These are phyloP conservation scores for Trapa bicornis DNA, from an alignment of 345 rosid genomes.

Conservation along the genomic window DNA sequence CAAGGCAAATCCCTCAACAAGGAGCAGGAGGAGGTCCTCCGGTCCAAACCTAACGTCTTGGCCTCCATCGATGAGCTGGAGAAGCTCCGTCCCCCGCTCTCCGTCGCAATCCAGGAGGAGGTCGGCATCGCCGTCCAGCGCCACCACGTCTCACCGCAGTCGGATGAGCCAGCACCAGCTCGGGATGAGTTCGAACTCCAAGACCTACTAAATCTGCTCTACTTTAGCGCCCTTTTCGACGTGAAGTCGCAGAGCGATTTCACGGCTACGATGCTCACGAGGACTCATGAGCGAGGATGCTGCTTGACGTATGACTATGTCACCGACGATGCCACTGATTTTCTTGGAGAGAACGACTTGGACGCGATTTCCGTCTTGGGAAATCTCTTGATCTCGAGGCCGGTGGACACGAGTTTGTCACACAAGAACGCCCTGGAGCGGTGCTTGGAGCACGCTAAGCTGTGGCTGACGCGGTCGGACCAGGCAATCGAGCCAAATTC, in stretches of 20 bases:
- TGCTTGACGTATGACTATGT: conserved; percentile 88
- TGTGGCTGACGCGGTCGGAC: conserved; percentile 63
- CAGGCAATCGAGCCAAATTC: conserved; percentile 42
- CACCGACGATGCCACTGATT: conserved; percentile 86
- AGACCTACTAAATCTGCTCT: conserved; percentile 70
- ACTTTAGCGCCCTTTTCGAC: conserved; percentile 71
- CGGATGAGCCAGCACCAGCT: conserved; percentile 5
- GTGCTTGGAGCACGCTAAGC: conserved; percentile 64
- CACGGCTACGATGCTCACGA: conserved; percentile 61
- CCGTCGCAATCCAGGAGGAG: conserved; percentile 62
- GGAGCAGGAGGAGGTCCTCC: conserved; percentile 82
- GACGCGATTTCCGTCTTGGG: conserved; percentile 58
- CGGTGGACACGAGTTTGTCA: conserved; percentile 58
- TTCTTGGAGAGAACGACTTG: conserved; percentile 71
- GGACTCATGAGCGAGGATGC: conserved; percentile 80
- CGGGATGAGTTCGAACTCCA: conserved; percentile 14
- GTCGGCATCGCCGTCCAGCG: conserved; percentile 14
- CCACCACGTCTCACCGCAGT: not conserved
- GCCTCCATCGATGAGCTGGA: conserved; percentile 79
- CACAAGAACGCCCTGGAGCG: conserved; percentile 70
- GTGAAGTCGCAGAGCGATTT: conserved; percentile 74
- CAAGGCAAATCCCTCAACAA: conserved; percentile 74
- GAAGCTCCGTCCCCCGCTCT: conserved; percentile 62
- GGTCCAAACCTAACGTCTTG: conserved; percentile 55
- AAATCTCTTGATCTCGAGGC: conserved; percentile 57